Conservation (phyloP, 2,329 filamentous ascomycete genomes). For the Phyllosticta citribraziliensis region DNA sequence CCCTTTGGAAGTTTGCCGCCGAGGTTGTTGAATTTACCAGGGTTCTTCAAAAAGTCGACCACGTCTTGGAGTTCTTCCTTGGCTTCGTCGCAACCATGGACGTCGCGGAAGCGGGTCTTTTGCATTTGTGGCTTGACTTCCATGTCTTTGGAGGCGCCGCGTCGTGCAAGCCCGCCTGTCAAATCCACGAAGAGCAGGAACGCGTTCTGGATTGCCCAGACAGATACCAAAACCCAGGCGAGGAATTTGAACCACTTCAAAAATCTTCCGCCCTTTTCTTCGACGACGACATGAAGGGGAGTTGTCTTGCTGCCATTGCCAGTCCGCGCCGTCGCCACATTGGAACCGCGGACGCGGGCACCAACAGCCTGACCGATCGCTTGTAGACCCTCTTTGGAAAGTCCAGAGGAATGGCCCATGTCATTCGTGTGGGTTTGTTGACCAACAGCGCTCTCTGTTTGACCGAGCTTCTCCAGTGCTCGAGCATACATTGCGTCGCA, state of each 20-base stretch:
- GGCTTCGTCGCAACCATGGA: constrained; percentile 94
- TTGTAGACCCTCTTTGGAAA: constrained; percentile 51
- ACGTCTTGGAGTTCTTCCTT: constrained; percentile 97
- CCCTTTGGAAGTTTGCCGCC: constrained; percentile 96
- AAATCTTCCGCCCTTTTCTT: constrained; percentile 72
- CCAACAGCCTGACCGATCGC: constrained; percentile 75
- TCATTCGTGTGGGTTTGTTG: constrained; percentile 18
- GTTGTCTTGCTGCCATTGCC: constrained; percentile 67
- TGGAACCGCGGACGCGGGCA: constrained; percentile 58
- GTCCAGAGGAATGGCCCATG: not conserved
- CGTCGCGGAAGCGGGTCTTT: constrained; percentile 81
- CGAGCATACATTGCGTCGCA: constrained; percentile 72
- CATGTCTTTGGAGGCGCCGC: constrained; percentile 59
- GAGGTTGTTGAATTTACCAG: constrained; percentile 84
- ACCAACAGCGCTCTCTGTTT: constrained; percentile 27
- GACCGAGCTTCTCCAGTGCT: constrained; percentile 56
- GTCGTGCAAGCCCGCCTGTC: constrained; percentile 68
- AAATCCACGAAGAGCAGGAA: constrained; percentile 64
- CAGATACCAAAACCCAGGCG: constrained; percentile 62
- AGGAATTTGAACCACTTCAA: constrained; percentile 92
- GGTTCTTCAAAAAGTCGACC: constrained; percentile 90
- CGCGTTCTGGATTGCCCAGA: not conserved
- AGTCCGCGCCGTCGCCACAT: constrained; percentile 46
- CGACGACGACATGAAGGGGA: constrained; percentile 91
- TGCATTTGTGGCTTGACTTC: constrained; percentile 92